Evolutionary conservation across 2,329 filamentous ascomycete species (phyloP).

Genomic region (Achaetomium macrosporum): DNA sequence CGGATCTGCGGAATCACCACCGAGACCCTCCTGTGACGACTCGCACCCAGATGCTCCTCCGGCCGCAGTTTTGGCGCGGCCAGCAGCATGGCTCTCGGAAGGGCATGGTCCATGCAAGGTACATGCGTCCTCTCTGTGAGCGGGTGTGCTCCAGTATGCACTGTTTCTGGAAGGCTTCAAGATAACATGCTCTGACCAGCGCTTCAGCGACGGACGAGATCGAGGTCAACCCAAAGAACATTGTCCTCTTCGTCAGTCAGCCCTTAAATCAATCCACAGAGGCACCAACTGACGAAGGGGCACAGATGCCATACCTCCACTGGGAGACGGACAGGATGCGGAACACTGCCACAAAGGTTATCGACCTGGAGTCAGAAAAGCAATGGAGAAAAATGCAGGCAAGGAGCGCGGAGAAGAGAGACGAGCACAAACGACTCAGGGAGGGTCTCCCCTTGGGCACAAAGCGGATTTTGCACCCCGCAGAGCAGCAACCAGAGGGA

Average conservation of each 20-base stretch:
- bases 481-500: not conserved
- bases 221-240: slow-evolving; percentile 23
- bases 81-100: slow-evolving; percentile 26
- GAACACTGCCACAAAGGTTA: not conserved
- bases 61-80: slow-evolving; percentile 30
- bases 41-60: slow-evolving; percentile 8
- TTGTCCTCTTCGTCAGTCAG: slow-evolving; percentile 24
- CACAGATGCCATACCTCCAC: slow-evolving; percentile 15
- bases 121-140: slow-evolving; percentile 27
- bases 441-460: not conserved
- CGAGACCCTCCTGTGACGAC: slow-evolving; percentile 3
- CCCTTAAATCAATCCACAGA: not conserved
- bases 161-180: not conserved
- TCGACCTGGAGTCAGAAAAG: not conserved
- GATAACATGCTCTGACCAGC: not conserved
- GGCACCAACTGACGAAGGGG: not conserved
- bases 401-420: not conserved
- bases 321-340: slow-evolving; percentile 12
- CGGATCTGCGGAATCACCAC: not conserved
- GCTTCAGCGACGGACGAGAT: slow-evolving; percentile 9
- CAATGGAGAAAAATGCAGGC: not conserved
- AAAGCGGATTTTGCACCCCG: not conserved
- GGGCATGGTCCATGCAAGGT: slow-evolving; percentile 14
- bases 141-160: slow-evolving; percentile 27
- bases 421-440: not conserved